Percentiles rank a stretch among this genome's conserved stretches.
Evolutionary conservation across 352 stramenopile genomes (phyloP).

Genomic region (Pythium monospermum): DNA sequence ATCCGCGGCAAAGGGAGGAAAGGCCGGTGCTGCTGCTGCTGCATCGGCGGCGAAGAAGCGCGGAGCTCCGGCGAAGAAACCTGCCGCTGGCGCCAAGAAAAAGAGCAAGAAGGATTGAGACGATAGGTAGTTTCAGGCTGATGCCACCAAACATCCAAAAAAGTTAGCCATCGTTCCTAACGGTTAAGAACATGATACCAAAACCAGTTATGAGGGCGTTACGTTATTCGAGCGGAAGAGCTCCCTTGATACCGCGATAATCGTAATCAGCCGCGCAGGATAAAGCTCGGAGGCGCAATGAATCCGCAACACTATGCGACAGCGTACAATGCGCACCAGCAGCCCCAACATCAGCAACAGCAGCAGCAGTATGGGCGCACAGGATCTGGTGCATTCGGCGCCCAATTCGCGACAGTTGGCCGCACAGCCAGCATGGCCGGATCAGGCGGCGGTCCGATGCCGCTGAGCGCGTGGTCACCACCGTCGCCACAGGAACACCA

Average conservation of each 20-base stretch:
- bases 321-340: slow-evolving; percentile 27
- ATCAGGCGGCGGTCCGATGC: neutral
- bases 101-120: slow-evolving; percentile 16
- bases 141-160: neutral
- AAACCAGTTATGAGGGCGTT: too few species aligned
- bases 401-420: slow-evolving; percentile 34
- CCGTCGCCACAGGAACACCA: slow-evolving; percentile 59
- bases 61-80: slow-evolving; percentile 17
- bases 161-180: neutral
- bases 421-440: slow-evolving; percentile 22
- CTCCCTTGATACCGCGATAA: neutral
- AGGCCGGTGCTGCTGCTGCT: too few species aligned
- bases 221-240: neutral
- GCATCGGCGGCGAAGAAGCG: slow-evolving; percentile 31
- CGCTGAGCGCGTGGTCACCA: slow-evolving; percentile 52
- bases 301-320: slow-evolving; percentile 60
- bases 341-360: slow-evolving; percentile 20
- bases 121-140: neutral
- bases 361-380: slow-evolving; percentile 40
- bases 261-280: neutral
- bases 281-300: slow-evolving; percentile 15
- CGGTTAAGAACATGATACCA: neutral
- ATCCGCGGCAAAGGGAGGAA: slow-evolving; percentile 2
- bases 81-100: slow-evolving; percentile 21
- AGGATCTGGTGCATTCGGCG: slow-evolving; percentile 24